Evolutionary conservation across 345 rosid species (phyloP), one percentile per base, ranked within the genome.

Genomic region (Ceriops zippeliana): DNA sequence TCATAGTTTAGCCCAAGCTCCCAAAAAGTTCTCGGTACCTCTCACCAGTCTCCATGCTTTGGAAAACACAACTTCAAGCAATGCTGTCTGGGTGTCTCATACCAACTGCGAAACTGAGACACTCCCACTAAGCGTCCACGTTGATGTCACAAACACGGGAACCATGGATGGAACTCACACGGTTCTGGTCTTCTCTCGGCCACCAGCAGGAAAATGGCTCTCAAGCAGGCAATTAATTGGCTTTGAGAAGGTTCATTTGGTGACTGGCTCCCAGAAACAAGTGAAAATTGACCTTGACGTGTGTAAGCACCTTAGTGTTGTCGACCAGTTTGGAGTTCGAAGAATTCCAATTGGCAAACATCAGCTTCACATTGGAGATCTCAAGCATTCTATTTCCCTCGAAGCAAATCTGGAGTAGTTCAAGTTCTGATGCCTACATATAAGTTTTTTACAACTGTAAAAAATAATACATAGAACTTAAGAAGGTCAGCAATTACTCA

Each of bases 321-420:
- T 83, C 3, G 99, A 95, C 58, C 74, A 74, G 67, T 79, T 79
- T 8, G 99, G 99, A 7, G 81, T 81, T 73, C 86, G 92, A 77
- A 95, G 99, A 75, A 85, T 95, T 68, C 99, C 99, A 5, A 76
- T 88, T 76, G 97, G 97, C 60, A 76, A 87, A 42, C 99, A 95
- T 68, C 67, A 73, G 32, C 52, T 95, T 47, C 91, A 79, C 47
- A 78, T 95, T 62, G 99, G 97, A 57, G 92, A 86, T 63, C 78
- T 93, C 76, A 86, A 89, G 80, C 97, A 91, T 82, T 84, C 95
- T 49, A 72, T 93, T 73, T 80, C 86, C 8, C 81, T 93, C 74
- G 87, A 80, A 75, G 72, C 91, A 63, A 82, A 52, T 63, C 70
- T 83, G 78, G 79, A 73, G 7, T 71, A 73, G 64, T 68, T 70